Percentiles rank a stretch among this genome's conserved stretches.
Evolutionary conservation across 1,284 basidiomycete genomes (phyloP).

Genomic region (Boletellus sp.): DNA sequence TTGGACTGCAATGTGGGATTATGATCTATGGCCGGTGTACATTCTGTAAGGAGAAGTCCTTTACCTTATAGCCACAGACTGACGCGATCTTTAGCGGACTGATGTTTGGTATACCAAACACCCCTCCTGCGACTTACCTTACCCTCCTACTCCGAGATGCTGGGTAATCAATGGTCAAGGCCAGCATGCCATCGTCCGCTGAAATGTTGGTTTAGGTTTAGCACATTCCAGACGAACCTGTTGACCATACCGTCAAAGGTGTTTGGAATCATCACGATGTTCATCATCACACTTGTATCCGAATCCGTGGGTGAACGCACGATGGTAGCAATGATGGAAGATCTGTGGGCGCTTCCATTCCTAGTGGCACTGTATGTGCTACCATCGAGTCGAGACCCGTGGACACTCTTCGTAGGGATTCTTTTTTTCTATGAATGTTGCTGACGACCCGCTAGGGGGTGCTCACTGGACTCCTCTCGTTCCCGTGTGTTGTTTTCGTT

Average conservation of each 20-base stretch:
- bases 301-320: slow-evolving; percentile 47
- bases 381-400: slow-evolving; percentile 43
- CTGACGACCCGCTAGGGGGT: slow-evolving; percentile 2
- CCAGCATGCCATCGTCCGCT: background rate
- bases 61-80: background rate
- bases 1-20: slow-evolving; percentile 57
- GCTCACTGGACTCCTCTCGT: slow-evolving; percentile 15
- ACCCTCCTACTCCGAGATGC: slow-evolving; percentile 57
- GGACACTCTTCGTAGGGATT: slow-evolving; percentile 42
- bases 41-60: slow-evolving; percentile 37
- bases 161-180: slow-evolving; percentile 34
- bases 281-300: slow-evolving; percentile 41
- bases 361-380: slow-evolving; percentile 46
- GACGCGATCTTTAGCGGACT: slow-evolving; percentile 32
- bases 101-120: slow-evolving; percentile 46
- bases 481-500: slow-evolving; percentile 2
- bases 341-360: slow-evolving; percentile 49
- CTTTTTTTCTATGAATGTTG: too few relatives aligned
- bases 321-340: slow-evolving; percentile 43
- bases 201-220: slow-evolving; percentile 40
- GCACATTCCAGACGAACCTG: slow-evolving; percentile 57
- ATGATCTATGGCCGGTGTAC: slow-evolving; percentile 69
- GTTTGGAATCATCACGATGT: slow-evolving; percentile 41
- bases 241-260: slow-evolving; percentile 54
- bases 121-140: slow-evolving; percentile 54